Evolutionary conservation across 331 rosid species (phyloP), one percentile per base, ranked within the genome.

Genomic region (Quercus tomentella): DNA sequence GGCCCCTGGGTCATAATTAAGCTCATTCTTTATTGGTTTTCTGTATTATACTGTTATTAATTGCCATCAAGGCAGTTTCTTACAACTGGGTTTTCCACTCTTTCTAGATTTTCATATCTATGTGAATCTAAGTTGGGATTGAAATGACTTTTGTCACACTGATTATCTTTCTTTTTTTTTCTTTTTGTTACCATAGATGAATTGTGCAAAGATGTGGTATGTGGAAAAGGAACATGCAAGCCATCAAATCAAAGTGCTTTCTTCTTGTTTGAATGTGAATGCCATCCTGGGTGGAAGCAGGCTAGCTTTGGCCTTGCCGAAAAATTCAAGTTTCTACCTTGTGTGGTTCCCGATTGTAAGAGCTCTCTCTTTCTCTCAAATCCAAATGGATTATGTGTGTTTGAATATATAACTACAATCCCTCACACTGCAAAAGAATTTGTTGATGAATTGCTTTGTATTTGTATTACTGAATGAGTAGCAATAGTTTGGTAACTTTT

Each of bases 181-280:
- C n/a, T 35, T 26, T 16, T 76, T 23, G 25, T 84, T 55, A 76
- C 78, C 45, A 79, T 81, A 92, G 98, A 87, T 58, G 83, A 83
- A n/a, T 81, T 89, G 1, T 94, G 99, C 87, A 91, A 93, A 62
- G 77, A 71, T 26, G 89, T 83, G 31, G 72, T 77, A 21, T 95
- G 98, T 84, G 99, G 99, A 55, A 91, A 82, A 90, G 99, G 98
- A 70, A 83, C 76, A 5, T 95, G 99, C 75, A 90, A 89, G 80
- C n/a, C 89, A 84, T 88, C 94, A 28, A 76, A 70, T 21, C 88
- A 88, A 58, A 82, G 81, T 77, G 70, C 88, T 7, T 35, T 35
- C 77, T 70, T 88, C 82, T 63, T 72, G 12, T 94, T 88, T 77
- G 92, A 90, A 82, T 95, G 99, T 20, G 87, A 87, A 23, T 93